Base-by-base conservation (phyloP, 345 rosid species). In the Syzygium oleosum region DNA sequence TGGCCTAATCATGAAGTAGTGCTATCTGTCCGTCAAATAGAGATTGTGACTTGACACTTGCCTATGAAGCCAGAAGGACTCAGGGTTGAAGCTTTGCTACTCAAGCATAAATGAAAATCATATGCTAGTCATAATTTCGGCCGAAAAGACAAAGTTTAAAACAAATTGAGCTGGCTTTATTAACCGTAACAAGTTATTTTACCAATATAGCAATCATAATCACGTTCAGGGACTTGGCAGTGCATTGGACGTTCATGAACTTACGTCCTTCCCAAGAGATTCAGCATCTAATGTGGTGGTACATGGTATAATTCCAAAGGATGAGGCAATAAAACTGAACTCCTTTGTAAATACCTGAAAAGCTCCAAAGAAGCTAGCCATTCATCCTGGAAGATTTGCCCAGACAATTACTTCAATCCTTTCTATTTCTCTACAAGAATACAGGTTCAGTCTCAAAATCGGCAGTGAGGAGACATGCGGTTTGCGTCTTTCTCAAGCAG, bases 181-280 rank as follows among this genome's bases (percentile, higher is more conserved):
- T 6, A 61, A 0, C 17, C 19, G 9, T 2, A 12, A 61, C 1
- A 3, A n/a, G 17, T 13, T 6, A 0, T 27, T 61, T 1, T 61
- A n/a, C 9, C 73, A 61, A 61, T 0, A 53, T 17, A 53, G 55
- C 55, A 53, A 53, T 53, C 55, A 15, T 53, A 53, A 53, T 53
- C 55, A 53, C 55, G 21, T 16, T 53, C 55, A 17, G 55, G 56
- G 21, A 54, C 21, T 21, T 7, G 23, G 23, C 56, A 7, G 23
- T 54, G 58, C 58, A 19, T 7, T 54, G 9, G 4, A 54, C 23
- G 58, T 54, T 19, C 25, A 7, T 54, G 56, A 54, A 54, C 23
- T 54, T 54, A 53, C 22, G 56, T 16, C 21, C 56, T 53, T 53
- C 56, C 22, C 56, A 53, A 53, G 22, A 17, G 56, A 53, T 17